These are phyloP conservation scores for Breviolum minutum DNA, from an alignment of 73 alveolate species.

Conservation along the genomic window DNA sequence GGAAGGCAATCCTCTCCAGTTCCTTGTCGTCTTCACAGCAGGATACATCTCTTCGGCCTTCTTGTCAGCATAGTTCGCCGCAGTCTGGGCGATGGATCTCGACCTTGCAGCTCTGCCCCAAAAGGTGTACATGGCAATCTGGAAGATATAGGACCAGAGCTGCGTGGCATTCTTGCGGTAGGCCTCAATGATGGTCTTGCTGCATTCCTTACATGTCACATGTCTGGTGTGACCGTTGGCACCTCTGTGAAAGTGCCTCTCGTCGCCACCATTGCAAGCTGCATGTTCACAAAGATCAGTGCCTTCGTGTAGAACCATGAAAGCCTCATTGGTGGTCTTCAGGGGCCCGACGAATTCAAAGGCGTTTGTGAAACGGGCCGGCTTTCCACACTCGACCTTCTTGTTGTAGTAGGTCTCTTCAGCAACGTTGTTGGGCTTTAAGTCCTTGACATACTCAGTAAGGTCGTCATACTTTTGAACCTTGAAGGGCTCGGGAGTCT, in stretches of 20 bases:
- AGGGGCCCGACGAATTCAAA: neutral
- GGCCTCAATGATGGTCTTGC: neutral
- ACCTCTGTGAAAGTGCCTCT: neutral
- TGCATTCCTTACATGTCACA: neutral
- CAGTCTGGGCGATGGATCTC: neutral
- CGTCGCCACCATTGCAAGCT: neutral
- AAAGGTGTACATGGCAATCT: neutral
- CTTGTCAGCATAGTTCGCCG: neutral
- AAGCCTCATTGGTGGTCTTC: neutral
- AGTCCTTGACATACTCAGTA: neutral
- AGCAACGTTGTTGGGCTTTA: neutral
- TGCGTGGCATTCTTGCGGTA: neutral
- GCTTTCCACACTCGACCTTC: neutral
- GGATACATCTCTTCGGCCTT: neutral
- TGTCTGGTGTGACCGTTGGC: slow-evolving; percentile 1
- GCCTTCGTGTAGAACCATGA: neutral
- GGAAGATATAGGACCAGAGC: neutral
- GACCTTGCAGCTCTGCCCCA: neutral
- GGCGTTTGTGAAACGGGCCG: neutral
- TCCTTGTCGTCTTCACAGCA: neutral
- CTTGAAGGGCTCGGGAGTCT: neutral
- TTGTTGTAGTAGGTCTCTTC: neutral
- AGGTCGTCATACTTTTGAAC: neutral
- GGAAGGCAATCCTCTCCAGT: neutral
- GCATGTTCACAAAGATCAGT: neutral